These are phyloP conservation scores for Coffea canephora DNA, from an alignment of 257 asterid genomes.

Conservation along the genomic window DNA sequence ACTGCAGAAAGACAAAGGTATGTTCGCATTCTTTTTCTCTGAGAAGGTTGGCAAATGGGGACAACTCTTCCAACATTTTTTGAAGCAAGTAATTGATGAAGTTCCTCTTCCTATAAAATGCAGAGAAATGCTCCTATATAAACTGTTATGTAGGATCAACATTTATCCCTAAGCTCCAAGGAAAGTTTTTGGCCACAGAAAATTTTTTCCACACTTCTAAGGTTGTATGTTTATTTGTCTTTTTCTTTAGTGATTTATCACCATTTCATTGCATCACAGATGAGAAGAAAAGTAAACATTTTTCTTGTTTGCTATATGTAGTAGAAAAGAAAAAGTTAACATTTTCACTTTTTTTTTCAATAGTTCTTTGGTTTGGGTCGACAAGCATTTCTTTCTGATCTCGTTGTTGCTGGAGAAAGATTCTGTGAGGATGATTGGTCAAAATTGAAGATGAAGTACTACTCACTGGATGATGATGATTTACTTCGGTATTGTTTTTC, in stretches of 20 bases:
- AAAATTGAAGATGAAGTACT: conserved; percentile 56
- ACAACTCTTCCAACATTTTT: too few species aligned
- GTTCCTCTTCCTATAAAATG: conserved; percentile 22
- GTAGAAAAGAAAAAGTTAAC: background rate
- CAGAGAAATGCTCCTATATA: conserved; percentile 71
- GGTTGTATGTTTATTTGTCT: conserved; percentile 37
- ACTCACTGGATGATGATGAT: conserved; percentile 63
- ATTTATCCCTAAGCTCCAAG: conserved; percentile 81
- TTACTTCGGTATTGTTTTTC: conserved; percentile 88
- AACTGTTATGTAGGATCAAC: conserved; percentile 72
- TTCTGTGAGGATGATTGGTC: conserved; percentile 90
- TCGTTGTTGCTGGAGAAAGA: conserved; percentile 74
- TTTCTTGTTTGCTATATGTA: too few species aligned
- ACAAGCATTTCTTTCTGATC: conserved; percentile 67
- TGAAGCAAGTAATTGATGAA: background rate
- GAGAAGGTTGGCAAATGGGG: background rate
- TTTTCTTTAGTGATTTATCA: background rate
- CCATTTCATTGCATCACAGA: background rate
- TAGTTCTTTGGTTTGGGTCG: conserved; percentile 83
- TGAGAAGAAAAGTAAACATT: too few species aligned
- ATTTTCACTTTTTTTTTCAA: conserved; percentile 9
- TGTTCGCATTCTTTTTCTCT: conserved; percentile 2
- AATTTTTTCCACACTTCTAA: conserved; percentile 88
- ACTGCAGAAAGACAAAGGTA: conserved; percentile 88
- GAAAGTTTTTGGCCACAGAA: conserved; percentile 90